A percentile compares a stretch with the other conserved stretches of the same genome.
These are phyloP conservation scores for Fonsecaea multimorphosa DNA, from an alignment of 2,329 filamentous ascomycete genomes.

Conservation along the genomic window DNA sequence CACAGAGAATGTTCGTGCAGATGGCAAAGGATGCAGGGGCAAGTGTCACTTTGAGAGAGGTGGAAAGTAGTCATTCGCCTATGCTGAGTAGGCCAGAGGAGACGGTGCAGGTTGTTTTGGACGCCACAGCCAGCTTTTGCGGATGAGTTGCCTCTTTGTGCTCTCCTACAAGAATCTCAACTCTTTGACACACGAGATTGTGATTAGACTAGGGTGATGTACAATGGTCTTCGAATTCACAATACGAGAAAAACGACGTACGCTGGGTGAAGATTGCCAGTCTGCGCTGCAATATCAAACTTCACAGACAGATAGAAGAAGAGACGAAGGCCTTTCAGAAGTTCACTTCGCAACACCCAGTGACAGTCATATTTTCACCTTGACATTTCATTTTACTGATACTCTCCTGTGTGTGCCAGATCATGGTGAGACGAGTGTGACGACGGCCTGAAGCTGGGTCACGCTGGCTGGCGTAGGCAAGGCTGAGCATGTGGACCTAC, in stretches of 20 bases:
- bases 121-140: conserved; percentile 45
- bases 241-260: not conserved
- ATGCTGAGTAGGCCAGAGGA: conserved; percentile 56
- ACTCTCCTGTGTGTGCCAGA: not conserved
- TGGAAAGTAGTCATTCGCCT: conserved; percentile 57
- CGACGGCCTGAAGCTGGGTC: not conserved
- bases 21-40: conserved; percentile 48
- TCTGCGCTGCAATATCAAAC: not conserved
- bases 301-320: not conserved
- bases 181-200: not conserved
- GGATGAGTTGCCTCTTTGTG: not conserved
- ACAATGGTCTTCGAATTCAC: not conserved
- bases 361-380: not conserved
- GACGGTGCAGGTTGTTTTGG: conserved; percentile 48
- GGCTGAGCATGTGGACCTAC: not conserved
- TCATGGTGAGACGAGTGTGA: not conserved
- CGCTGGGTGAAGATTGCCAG: not conserved
- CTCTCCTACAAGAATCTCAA: not conserved
- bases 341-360: not conserved
- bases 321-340: no score
- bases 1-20: conserved; percentile 49
- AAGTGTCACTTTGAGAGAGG: conserved; percentile 48
- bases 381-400: not conserved
- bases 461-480: not conserved
- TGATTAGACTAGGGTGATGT: not conserved